phyloP scores from a whole-genome alignment of 1,139 yeast species.

The Citeromyces siamensis region DNA sequence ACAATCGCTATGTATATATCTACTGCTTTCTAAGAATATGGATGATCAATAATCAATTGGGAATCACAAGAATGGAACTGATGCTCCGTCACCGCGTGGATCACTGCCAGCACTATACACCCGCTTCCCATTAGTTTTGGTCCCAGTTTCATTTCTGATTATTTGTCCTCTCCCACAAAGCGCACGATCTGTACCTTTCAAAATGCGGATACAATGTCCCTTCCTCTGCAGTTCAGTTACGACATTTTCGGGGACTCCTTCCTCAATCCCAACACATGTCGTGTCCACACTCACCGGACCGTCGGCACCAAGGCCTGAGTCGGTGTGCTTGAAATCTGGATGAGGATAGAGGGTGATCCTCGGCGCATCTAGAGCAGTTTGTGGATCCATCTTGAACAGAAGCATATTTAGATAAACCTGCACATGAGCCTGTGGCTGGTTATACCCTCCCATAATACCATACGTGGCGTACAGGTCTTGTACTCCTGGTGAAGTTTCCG shows the following conservation, averaged over 20 bases:
- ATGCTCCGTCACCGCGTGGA: conserved; percentile 72
- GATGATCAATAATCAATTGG: too few relatives aligned
- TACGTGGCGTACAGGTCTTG: conserved; percentile 50
- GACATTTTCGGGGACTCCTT: conserved; percentile 37
- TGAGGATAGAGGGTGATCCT: conserved; percentile 51
- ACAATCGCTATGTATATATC: too few relatives aligned
- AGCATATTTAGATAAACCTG: conserved; percentile 62
- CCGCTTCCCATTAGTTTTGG: conserved; percentile 17
- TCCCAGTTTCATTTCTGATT: conserved; percentile 28
- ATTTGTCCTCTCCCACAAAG: conserved; percentile 69
- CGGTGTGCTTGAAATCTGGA: conserved; percentile 27
- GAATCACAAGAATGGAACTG: conserved; percentile 41
- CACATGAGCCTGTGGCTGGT: conserved; percentile 81
- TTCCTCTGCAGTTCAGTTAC: conserved; percentile 28
- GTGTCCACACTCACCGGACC: conserved; percentile 53
- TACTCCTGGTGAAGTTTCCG: conserved; percentile 13
- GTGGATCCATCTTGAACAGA: conserved; percentile 56
- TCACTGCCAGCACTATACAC: conserved; percentile 69
- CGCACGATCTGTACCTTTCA: conserved; percentile 33
- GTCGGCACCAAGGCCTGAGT: conserved; percentile 47
- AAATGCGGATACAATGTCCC: conserved; percentile 45
- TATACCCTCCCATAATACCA: conserved; percentile 86
- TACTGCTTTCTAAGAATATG: too few relatives aligned
- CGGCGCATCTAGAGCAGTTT: conserved; percentile 68
- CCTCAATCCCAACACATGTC: conserved; percentile 55